These are phyloP conservation scores for Saturnispora dispora DNA, from an alignment of 805 yeast species.

Conservation along the genomic window DNA sequence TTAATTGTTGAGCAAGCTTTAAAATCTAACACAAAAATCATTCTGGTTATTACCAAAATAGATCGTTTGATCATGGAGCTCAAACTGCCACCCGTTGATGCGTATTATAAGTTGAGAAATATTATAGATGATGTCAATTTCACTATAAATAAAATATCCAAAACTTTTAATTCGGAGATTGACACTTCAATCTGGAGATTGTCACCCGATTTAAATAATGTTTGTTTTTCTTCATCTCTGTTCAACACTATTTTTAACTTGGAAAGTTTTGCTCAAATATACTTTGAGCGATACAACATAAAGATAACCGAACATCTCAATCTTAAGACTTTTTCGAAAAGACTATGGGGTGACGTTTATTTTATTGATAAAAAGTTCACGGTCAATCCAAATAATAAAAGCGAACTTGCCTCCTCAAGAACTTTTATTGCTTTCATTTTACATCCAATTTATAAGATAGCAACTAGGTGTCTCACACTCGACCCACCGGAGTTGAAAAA, in stretches of 20 bases:
- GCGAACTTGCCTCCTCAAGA: slow-evolving; percentile 20
- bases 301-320: slow-evolving; percentile 13
- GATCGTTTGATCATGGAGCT: slow-evolving; percentile 82
- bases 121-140: slow-evolving; percentile 57
- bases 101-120: slow-evolving; percentile 57
- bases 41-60: slow-evolving; percentile 65
- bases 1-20: slow-evolving; percentile 45
- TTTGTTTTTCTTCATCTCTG: slow-evolving; percentile 64
- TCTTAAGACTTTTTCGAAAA: slow-evolving; percentile 36
- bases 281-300: slow-evolving; percentile 30
- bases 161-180: slow-evolving; percentile 12
- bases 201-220: slow-evolving; percentile 59
- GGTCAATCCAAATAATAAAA: slow-evolving; percentile 21
- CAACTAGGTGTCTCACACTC: slow-evolving; percentile 49
- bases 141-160: slow-evolving; percentile 28
- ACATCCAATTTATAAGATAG: slow-evolving; percentile 72
- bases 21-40: slow-evolving; percentile 40
- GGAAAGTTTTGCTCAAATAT: slow-evolving; percentile 50
- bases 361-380: slow-evolving; percentile 44
- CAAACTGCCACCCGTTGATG: slow-evolving; percentile 62
- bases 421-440: slow-evolving; percentile 60
- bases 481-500: slow-evolving; percentile 35
- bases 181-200: slow-evolving; percentile 17
- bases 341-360: slow-evolving; percentile 73
- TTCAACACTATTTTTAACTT: slow-evolving; percentile 59